These are phyloP conservation scores for Stereocaulon alpinum DNA, from an alignment of 495 filamentous ascomycete genomes.

Conservation along the genomic window DNA sequence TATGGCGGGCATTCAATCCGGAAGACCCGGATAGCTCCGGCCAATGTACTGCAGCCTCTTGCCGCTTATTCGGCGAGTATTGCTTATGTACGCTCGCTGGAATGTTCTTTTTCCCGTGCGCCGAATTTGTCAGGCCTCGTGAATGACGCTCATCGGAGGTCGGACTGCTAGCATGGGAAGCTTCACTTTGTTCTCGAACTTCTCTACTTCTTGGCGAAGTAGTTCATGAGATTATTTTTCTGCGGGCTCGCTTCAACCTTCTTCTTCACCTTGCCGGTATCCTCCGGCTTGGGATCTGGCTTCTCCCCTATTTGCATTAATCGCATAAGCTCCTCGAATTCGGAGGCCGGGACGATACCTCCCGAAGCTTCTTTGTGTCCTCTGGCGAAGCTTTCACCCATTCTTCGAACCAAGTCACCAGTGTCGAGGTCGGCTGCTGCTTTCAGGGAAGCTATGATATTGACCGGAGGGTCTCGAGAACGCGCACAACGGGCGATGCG, in stretches of 20 bases:
- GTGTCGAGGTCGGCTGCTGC: slow-evolving; percentile 34
- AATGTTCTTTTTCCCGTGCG: too few species aligned
- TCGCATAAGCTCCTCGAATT: slow-evolving; percentile 48
- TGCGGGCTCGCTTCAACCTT: slow-evolving; percentile 9
- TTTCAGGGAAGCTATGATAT: slow-evolving; percentile 44
- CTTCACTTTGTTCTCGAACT: too few species aligned
- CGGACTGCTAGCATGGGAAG: too few species aligned
- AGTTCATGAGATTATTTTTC: slow-evolving; percentile 23
- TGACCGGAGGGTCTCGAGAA: slow-evolving; percentile 35
- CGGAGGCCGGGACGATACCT: slow-evolving; percentile 40
- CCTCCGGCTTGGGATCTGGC: slow-evolving; percentile 27
- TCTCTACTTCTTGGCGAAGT: slow-evolving; percentile 19
- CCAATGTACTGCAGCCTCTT: too few species aligned
- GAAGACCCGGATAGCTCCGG: too few species aligned
- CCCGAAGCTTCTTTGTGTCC: slow-evolving; percentile 51
- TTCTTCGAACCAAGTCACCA: slow-evolving; percentile 33
- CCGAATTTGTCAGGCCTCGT: too few species aligned
- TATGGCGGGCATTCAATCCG: too few species aligned
- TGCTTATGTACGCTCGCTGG: too few species aligned
- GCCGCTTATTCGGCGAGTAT: too few species aligned
- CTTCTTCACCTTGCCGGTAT: slow-evolving; percentile 6
- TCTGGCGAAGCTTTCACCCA: slow-evolving; percentile 45
- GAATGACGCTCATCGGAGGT: too few species aligned
- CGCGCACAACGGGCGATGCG: slow-evolving; percentile 40
- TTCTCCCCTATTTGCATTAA: slow-evolving; percentile 44